Evolutionary conservation across 2,329 filamentous ascomycete species (phyloP), one percentile per base, ranked within the genome.

Genomic region (Monosporascus sp.): DNA sequence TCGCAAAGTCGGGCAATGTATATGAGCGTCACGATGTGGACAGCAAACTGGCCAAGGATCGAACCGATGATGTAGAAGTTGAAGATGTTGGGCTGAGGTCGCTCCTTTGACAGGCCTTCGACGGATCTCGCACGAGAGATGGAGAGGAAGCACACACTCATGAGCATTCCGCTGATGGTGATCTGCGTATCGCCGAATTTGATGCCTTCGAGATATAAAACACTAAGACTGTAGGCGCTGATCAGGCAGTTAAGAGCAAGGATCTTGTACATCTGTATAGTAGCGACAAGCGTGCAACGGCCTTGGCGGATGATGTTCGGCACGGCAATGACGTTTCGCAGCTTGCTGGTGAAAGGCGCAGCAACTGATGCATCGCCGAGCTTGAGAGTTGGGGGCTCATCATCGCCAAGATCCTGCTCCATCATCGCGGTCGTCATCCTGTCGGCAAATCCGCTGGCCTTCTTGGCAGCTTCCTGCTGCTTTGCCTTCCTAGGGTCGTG

Each of bases 241-340:
- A 99, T 99, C 63, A 99, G 79, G 70, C 94, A 99, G 78, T 99
- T 99, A 55, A 99, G 78, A 7, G 94, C 94, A 50, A 99, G 83
- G 64, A 99, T 99, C 81, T 97, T 99, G 85, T 99, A 99, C 93
- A 99, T 99, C 78, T 99, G 94, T 60, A 99, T 97, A 0, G 94
- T 99, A 35, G 94, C 94, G 52, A 99, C 94, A 20, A 99, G 84
- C 7, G 94, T 99, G 77, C 94, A 99, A 58, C 94, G 89, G 54
- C 94, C 94, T 76, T 99, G 94, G 54, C 94, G 89, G 66, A 99
- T 94, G 65, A 99, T 99, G 75, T 99, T 99, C 50, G 94, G 93
- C 54, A 99, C 91, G 38, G 94, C 94, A 64, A 99, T 84, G 55
- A 99, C 94, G 66, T 99, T 97, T 62, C 92, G 89, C 44, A 99